Percentiles rank a stretch among this genome's conserved stretches.
These are phyloP conservation scores for Macadamia tetraphylla DNA, from an alignment of 164 flowering plant species.

Conservation along the genomic window DNA sequence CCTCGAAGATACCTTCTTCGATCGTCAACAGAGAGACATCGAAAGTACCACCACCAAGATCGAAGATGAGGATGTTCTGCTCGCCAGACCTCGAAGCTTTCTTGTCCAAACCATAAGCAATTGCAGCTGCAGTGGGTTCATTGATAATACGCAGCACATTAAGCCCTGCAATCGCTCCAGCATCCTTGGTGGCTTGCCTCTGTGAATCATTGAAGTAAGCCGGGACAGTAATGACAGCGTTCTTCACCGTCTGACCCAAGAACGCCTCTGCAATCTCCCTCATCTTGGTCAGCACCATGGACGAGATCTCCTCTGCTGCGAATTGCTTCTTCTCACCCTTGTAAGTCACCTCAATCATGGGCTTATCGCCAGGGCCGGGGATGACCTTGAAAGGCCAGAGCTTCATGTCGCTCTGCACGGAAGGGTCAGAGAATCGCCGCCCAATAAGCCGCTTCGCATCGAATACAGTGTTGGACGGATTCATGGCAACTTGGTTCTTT, in stretches of 20 bases:
- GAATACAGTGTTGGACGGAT: conserved; percentile 32
- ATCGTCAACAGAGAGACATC: conserved; percentile 27
- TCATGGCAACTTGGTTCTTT: conserved; percentile 31
- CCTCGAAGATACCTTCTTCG: conserved; percentile 28
- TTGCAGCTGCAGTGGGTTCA: conserved; percentile 33
- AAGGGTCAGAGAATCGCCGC: conserved; percentile 18
- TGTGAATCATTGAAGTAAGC: conserved; percentile 29
- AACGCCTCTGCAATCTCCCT: conserved; percentile 19
- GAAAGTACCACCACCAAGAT: conserved; percentile 20
- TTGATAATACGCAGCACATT: conserved; percentile 27
- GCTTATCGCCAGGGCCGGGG: conserved; percentile 21
- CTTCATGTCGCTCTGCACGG: conserved; percentile 26
- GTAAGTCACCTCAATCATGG: conserved; percentile 20
- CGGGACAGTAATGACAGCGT: conserved; percentile 26
- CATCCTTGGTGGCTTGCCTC: conserved; percentile 28
- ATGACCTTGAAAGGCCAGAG: conserved; percentile 26
- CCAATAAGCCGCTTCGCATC: conserved; percentile 29
- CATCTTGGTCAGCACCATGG: conserved; percentile 26
- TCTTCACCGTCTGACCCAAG: conserved; percentile 10
- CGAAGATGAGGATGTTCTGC: conserved; percentile 17
- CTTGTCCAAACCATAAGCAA: conserved; percentile 30
- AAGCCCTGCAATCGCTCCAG: conserved; percentile 23
- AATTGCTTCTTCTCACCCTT: conserved; percentile 26
- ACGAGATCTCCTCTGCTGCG: conserved; percentile 24
- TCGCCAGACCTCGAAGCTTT: conserved; percentile 12